Conservation (phyloP, 169 alveolate species). For the Cryptosporidium sp. region DNA sequence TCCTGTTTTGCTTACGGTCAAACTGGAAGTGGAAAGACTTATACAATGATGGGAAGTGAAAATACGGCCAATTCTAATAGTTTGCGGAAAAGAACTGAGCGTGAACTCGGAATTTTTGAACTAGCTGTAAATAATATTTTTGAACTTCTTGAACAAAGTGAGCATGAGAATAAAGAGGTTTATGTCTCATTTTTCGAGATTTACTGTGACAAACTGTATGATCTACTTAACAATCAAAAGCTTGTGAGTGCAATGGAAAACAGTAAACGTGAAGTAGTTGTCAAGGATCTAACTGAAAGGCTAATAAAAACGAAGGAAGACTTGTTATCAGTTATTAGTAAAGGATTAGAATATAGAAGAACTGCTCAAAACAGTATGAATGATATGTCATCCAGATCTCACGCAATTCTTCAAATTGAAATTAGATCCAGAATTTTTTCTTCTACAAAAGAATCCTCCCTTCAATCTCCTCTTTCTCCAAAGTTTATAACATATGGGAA, state of each 20-base stretch:
- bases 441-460: conserved; percentile 21
- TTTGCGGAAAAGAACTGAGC: conserved; percentile 18
- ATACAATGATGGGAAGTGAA: conserved; percentile 96
- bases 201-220: conserved; percentile 98
- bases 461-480: conserved; percentile 57
- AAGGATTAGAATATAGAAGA: conserved; percentile 90
- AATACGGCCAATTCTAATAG: conserved; percentile 77
- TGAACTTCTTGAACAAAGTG: conserved; percentile 83
- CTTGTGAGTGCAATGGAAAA: conserved; percentile 89
- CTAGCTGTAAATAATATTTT: conserved; percentile 94
- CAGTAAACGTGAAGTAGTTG: conserved; percentile 93
- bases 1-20: conserved; percentile 98
- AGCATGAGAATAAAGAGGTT: conserved; percentile 81
- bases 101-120: conserved; percentile 92
- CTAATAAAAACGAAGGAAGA: conserved; percentile 89
- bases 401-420: conserved; percentile 95
- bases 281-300: conserved; percentile 92
- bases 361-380: conserved; percentile 97
- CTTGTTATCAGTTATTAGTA: conserved; percentile 89
- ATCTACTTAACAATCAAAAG: conserved; percentile 94
- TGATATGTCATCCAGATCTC: conserved; percentile 97
- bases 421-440: conserved; percentile 64
- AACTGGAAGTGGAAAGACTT: conserved; percentile 97
- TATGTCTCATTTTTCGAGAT: conserved; percentile 97
- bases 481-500: conserved; percentile 84